A percentile compares a stretch with the other conserved stretches of the same genome.
phyloP scores from a whole-genome alignment of 805 yeast genomes.

The Nematodospora valgi region DNA sequence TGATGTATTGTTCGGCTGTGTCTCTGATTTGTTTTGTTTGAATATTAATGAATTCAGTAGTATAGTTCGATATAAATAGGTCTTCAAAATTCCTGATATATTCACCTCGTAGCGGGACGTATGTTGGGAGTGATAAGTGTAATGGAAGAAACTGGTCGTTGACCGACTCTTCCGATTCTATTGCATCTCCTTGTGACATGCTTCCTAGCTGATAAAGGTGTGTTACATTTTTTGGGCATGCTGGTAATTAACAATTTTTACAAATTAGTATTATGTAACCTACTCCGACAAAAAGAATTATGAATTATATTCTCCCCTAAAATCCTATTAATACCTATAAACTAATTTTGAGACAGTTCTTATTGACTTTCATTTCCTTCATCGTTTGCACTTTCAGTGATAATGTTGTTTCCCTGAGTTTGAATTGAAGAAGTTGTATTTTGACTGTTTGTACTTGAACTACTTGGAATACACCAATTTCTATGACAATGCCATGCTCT shows the following conservation, averaged over 20 bases:
- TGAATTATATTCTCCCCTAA: too few species aligned
- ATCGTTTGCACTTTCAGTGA: conserved; percentile 2
- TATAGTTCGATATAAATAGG: not conserved
- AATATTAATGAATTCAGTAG: conserved; percentile 11
- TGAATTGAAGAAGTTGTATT: conserved; percentile 7
- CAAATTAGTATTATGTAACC: too few species aligned
- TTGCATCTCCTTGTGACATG: too few species aligned
- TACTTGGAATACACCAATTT: conserved; percentile 79
- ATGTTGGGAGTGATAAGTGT: conserved; percentile 10
- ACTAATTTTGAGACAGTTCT: conserved; percentile 4
- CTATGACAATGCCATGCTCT: conserved; percentile 91
- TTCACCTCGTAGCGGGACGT: conserved; percentile 14
- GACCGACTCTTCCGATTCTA: conserved; percentile 3
- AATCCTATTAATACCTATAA: conserved; percentile 1
- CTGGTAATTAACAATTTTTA: too few species aligned
- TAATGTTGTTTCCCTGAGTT: not conserved
- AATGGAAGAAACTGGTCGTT: conserved; percentile 2
- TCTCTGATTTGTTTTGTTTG: conserved; percentile 10
- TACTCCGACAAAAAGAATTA: too few species aligned
- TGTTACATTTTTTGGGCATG: too few species aligned
- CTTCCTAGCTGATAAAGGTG: too few species aligned
- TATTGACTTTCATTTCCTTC: conserved; percentile 7
- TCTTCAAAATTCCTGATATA: conserved; percentile 14
- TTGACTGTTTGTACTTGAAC: conserved; percentile 21
- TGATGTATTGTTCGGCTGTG: conserved; percentile 13